Evolutionary conservation across 495 filamentous ascomycete genomes (phyloP).

Genomic region (Neurospora sp.): DNA sequence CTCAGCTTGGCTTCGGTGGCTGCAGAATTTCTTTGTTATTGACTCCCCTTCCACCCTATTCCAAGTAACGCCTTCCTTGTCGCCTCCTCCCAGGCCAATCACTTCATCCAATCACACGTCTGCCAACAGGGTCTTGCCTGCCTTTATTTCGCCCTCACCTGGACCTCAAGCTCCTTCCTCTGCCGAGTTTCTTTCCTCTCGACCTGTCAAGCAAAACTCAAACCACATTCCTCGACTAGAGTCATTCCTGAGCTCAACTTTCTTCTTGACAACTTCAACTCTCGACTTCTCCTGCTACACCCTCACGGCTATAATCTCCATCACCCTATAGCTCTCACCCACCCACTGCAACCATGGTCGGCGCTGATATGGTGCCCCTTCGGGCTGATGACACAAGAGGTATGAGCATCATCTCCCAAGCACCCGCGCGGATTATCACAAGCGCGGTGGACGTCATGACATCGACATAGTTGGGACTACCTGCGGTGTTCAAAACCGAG

Average conservation of each 20-base stretch:
- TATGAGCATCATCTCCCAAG: slow-evolving; percentile 9
- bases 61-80: not conserved
- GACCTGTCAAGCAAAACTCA: not conserved
- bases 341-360: slow-evolving; percentile 25
- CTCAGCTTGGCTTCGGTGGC: not conserved
- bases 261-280: not conserved
- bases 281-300: not conserved
- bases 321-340: not conserved
- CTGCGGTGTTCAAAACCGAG: not conserved
- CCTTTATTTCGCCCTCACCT: not conserved
- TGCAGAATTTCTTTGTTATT: slow-evolving; percentile 5
- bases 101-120: not conserved
- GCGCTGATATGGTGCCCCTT: slow-evolving; percentile 35
- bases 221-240: not conserved
- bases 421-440: not conserved
- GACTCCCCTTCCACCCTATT: not conserved
- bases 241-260: not conserved
- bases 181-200: not conserved
- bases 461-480: not conserved
- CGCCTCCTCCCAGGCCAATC: not conserved
- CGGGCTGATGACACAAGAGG: slow-evolving; percentile 41
- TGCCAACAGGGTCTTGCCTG: not conserved
- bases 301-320: not conserved
- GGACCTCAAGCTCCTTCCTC: not conserved
- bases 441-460: not conserved